Percentiles rank a stretch among this genome's conserved stretches.
These are phyloP conservation scores for Talaromyces nanjingensis DNA, from an alignment of 495 filamentous ascomycete species.

Conservation along the genomic window DNA sequence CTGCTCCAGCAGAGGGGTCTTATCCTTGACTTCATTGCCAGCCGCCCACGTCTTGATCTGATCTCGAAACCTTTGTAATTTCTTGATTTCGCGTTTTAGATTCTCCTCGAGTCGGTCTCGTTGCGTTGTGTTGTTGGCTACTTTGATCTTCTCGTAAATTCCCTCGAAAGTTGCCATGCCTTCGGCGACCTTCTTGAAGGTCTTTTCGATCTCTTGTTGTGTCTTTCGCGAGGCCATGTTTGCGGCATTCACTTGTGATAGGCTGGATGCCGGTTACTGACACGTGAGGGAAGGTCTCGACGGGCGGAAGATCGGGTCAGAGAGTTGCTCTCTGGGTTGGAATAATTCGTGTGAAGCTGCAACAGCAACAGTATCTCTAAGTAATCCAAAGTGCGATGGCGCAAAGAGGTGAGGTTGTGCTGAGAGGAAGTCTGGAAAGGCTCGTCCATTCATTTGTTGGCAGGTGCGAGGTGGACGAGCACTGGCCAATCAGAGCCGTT, in stretches of 20 bases:
- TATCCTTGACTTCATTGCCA: constrained; percentile 97
- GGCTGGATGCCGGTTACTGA: constrained; percentile 1
- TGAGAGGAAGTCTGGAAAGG: not conserved
- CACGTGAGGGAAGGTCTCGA: not conserved
- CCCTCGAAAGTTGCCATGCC: constrained; percentile 87
- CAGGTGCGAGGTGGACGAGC: not conserved
- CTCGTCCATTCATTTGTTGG: not conserved
- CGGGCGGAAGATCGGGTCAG: not conserved
- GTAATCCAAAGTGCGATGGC: not conserved
- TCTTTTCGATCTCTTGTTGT: constrained; percentile 94
- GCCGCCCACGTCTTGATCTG: constrained; percentile 99
- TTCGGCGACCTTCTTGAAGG: constrained; percentile 94
- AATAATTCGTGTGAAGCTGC: not conserved
- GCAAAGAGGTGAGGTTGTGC: not conserved
- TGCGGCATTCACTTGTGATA: constrained; percentile 19
- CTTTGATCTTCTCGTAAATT: constrained; percentile 93
- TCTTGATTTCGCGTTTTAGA: constrained; percentile 99
- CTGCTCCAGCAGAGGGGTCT: constrained; percentile 87
- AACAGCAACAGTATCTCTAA: not conserved
- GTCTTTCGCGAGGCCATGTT: constrained; percentile 92
- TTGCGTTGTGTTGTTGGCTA: constrained; percentile 83
- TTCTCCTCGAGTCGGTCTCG: constrained; percentile 97
- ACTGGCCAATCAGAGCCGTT: not conserved
- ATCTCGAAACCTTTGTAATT: constrained; percentile 91
- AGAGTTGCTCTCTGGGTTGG: not conserved